Base-by-base conservation (phyloP, 768 basidiomycete species). In the Rhodotorula babjevae region DNA sequence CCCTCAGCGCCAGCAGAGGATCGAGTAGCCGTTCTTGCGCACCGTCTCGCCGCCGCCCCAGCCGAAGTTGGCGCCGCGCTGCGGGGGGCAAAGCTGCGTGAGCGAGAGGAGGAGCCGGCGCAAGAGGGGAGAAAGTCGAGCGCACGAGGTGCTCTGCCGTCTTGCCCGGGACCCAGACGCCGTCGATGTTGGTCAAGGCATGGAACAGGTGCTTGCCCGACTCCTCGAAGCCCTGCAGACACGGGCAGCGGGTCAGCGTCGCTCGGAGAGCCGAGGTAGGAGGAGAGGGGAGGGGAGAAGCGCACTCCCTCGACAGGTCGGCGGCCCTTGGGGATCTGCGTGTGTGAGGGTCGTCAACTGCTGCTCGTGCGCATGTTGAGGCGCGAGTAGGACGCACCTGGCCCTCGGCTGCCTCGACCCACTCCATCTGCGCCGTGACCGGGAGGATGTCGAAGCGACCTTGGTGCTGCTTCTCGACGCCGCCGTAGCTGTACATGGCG, bases 381-480 rank as follows among this genome's bases (percentile, higher is more conserved):
- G n/a, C n/a, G n/a, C n/a, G n/a, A n/a, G n/a, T n/a, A n/a, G 9
- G 31, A 42, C 69, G 60, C 16, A 90, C 83, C 57, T 80, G 82
- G 7, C 90, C 90, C 68, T 85, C 79, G 19, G 85, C 84, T 0
- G 90, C 86, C 0, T 60, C 82, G 14, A 92, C 88, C 84, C 86
- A 90, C 79, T 90, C 90, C 65, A 84, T 85, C 36, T 82, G 80
- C 0, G 84, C 81, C 53, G 86, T 85, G 79, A 90, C 88, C 7
- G 90, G 89, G 0, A 93, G 84, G 49, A 93, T 81, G 79, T 92
- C 90, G 74, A 85, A 92, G 27, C 90, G 84, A 2, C 89, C 90
- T 15, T 92, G 80, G 18, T 87, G 86, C 1, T 53, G 31, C 36
- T 44, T 31, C 59, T 72, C 71, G 0, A 8, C 46, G 8, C 71